phyloP scores from a whole-genome alignment of 495 filamentous ascomycete genomes.

The Penicillium psychrofluorescens region DNA sequence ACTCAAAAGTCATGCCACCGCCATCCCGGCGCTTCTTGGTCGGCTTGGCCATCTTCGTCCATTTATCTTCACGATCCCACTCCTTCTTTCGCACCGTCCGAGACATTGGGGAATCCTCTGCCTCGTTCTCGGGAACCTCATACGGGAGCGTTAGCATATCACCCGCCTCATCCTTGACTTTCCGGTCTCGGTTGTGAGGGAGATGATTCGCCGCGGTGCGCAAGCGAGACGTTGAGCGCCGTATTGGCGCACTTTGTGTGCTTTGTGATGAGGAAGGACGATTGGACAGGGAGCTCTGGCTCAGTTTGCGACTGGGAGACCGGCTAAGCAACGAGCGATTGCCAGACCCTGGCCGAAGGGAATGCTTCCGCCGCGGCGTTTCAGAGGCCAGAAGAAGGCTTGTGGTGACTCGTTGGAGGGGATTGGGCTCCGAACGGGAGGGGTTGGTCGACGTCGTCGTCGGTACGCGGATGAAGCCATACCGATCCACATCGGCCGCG shows the following conservation, averaged over 20 bases:
- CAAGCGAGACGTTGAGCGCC: conserved; percentile 36
- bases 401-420: conserved; percentile 61
- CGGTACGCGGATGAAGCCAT: conserved; percentile 77
- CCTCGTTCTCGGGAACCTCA: conserved; percentile 53
- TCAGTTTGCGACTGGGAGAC: conserved; percentile 42
- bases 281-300: conserved; percentile 17
- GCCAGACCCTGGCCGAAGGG: conserved; percentile 42
- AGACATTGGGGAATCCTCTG: conserved; percentile 40
- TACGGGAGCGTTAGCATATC: conserved; percentile 82
- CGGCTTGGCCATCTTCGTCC: conserved; percentile 89
- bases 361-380: conserved; percentile 49
- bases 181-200: conserved; percentile 67
- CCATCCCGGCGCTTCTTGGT: conserved; percentile 49
- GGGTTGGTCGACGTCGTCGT: conserved; percentile 19
- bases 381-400: conserved; percentile 57
- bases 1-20: conserved; percentile 84
- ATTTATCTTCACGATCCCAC: conserved; percentile 81
- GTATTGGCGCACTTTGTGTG: conserved; percentile 30
- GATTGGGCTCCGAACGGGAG: conserved; percentile 37
- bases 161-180: conserved; percentile 73
- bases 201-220: conserved; percentile 66
- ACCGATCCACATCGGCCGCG: conserved; percentile 83
- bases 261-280: conserved; percentile 42
- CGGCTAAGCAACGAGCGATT: conserved; percentile 45
- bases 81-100: conserved; percentile 70